These are phyloP conservation scores for Lippia alba DNA, from an alignment of 305 asterid genomes.

Conservation along the genomic window DNA sequence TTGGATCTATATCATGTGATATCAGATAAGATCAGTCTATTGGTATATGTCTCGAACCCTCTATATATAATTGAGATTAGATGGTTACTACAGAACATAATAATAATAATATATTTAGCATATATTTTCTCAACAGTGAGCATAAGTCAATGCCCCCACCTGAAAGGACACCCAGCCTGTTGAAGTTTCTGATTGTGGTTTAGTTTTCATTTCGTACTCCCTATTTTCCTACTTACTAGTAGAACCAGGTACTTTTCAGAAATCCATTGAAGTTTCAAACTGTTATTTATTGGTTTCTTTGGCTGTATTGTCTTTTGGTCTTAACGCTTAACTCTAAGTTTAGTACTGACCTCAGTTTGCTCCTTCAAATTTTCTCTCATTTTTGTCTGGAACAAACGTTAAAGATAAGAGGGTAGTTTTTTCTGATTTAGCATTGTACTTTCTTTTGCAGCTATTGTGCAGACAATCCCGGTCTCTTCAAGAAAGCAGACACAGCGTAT, in stretches of 20 bases:
- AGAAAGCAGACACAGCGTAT: constrained; percentile 98
- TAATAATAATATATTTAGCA: too few relatives aligned
- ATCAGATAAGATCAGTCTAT: too few relatives aligned
- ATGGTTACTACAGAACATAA: too few relatives aligned
- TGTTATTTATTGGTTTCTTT: constrained; percentile 21
- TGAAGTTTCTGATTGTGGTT: constrained; percentile 3
- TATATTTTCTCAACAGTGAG: too few relatives aligned
- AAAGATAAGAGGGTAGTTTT: constrained; percentile 15
- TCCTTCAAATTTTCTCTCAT: background rate
- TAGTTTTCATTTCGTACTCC: background rate
- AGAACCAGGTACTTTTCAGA: constrained; percentile 9
- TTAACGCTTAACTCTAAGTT: too few relatives aligned
- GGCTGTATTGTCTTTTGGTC: background rate
- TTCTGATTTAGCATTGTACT: constrained; percentile 31
- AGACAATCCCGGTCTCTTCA: constrained; percentile 92
- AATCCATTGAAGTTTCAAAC: constrained; percentile 7
- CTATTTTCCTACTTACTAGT: background rate
- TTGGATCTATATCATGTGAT: too few relatives aligned
- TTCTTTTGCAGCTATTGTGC: constrained; percentile 85
- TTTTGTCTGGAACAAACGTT: too few relatives aligned
- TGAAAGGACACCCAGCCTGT: background rate
- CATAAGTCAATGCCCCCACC: background rate
- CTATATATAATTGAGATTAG: too few relatives aligned
- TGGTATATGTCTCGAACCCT: too few relatives aligned
- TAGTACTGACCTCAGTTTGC: constrained; percentile 10